Evolutionary conservation across 1,139 yeast species (phyloP).

Genomic region (Torulaspora pretoriensis): DNA sequence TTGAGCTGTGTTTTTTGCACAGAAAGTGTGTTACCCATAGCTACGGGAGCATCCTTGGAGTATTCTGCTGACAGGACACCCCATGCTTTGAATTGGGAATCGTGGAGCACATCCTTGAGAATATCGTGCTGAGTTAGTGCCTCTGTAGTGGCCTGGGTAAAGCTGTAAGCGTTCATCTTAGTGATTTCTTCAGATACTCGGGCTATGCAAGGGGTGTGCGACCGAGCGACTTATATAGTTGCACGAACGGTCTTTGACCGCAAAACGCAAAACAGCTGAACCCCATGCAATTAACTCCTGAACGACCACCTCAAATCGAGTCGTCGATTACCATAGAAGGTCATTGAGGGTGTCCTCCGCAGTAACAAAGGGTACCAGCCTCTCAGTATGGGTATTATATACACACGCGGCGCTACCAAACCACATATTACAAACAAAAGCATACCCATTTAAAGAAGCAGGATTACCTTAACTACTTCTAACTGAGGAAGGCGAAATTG

Average conservation of each 20-base stretch:
- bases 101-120: constrained; percentile 32
- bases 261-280: background rate
- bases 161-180: constrained; percentile 13
- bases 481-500: background rate
- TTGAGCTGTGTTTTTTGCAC: constrained; percentile 59
- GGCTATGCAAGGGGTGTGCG: background rate
- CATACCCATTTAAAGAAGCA: no score
- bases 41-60: constrained; percentile 55
- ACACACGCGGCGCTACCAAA: no score
- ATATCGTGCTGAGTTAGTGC: constrained; percentile 32
- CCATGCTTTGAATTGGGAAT: constrained; percentile 24
- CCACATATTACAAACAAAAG: no score
- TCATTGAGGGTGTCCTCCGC: no score
- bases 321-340: no score
- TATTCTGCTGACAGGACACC: constrained; percentile 45
- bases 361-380: no score
- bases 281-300: background rate
- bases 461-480: no score
- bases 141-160: constrained; percentile 24
- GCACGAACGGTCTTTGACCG: background rate
- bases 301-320: background rate
- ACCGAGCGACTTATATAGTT: background rate
- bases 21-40: constrained; percentile 71
- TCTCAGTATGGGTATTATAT: no score
- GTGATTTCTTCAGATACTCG: background rate